Evolutionary conservation across 176 grass and related monocot species (phyloP), one percentile per base, ranked within the genome.

Genomic region (Guadua angustifolia): DNA sequence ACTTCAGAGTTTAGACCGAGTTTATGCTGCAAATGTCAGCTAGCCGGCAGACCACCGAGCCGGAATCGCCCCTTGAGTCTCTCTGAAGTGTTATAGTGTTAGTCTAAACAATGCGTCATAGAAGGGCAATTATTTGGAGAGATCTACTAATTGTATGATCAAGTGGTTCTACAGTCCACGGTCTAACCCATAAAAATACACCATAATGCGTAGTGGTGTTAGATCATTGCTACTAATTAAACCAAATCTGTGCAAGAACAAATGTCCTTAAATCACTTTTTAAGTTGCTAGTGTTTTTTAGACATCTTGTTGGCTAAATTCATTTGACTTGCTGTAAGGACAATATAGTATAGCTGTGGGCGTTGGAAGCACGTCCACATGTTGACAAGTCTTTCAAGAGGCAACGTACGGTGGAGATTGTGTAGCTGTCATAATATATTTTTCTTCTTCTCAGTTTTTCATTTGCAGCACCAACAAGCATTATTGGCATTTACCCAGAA

Each of bases 381-480:
- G 80, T 22, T 57, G 80, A 47, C 57, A 88, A 88, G 80, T 79
- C 74, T 73, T 78, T 73, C 86, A 72, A 42, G 67, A 32, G 64
- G 65, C n/a, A 53, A 42, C 57, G 44, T 33, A 55, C 29, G 82
- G 61, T 77, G 79, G 62, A 77, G 29, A 69, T 19, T 82, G 70
- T 35, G 38, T 46, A 80, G 68, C 45, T 73, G 76, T 80, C 76
- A 45, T 13, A 24, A n/a, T 60, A 77, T 24, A 22, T 25, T 1
- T 45, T 55, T 25, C 50, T 51, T 52, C 42, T 39, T 65, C 25
- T n/a, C 4, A 14, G 25, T 18, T 79, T 60, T 60, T 61, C 75
- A 79, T 13, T 69, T 32, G 51, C 15, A 7, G 42, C 65, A 11
- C 6, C 19, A 35, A 19, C 24, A 7, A 50, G 11, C 18, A 56